Base-by-base conservation (phyloP, 805 yeast genomes). In the Nakazawaea siamensis region DNA sequence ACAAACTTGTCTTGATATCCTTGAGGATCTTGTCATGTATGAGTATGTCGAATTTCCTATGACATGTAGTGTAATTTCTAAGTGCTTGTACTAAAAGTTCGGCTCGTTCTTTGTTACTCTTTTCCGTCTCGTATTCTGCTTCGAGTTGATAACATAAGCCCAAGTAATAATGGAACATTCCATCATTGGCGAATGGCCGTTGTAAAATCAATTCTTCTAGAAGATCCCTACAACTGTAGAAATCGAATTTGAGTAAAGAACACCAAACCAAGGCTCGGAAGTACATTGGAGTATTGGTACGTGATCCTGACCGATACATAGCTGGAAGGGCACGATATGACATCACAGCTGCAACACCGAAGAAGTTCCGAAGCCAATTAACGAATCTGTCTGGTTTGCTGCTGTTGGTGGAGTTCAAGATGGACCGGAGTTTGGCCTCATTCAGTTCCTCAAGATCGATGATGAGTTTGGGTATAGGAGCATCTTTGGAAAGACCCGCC, bases 161-260 rank as follows among this genome's bases (percentile, higher is more conserved):
- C 32, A 49, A 33, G 24, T 67, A 41, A 43, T 58, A 69, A 29
- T 54, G 53, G 19, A 66, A 50, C n/a, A 47, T 50, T 2, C 71
- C 70, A 33, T 68, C 71, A 4, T 41, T 42, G 29, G 49, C 52
- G 41, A 54, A 68, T 1, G 76, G 75, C 6, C 66, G 66, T 32
- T 55, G 55, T 34, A 68, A 54, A 17, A 60, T 38, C 24, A 68
- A 42, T 27, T 60, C 62, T 15, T 58, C 61, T 12, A 64, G 43
- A 12, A 49, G 45, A 19, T 58, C 64, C 23, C 51, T 52, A 18
- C 67, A 54, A 26, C 46, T 51, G 4, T 48, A 42, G 35, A 55
- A 61, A 11, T 60, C 57, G 4, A 64, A 61, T 19, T 56, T 51
- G 1, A 55, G 42, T 15, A 70, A 42, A 17, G 64, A 49, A 18